A percentile compares a stretch with the other conserved stretches of the same genome.
Evolutionary conservation across 2,329 filamentous ascomycete species (phyloP).

Genomic region (Alternaria longipes): DNA sequence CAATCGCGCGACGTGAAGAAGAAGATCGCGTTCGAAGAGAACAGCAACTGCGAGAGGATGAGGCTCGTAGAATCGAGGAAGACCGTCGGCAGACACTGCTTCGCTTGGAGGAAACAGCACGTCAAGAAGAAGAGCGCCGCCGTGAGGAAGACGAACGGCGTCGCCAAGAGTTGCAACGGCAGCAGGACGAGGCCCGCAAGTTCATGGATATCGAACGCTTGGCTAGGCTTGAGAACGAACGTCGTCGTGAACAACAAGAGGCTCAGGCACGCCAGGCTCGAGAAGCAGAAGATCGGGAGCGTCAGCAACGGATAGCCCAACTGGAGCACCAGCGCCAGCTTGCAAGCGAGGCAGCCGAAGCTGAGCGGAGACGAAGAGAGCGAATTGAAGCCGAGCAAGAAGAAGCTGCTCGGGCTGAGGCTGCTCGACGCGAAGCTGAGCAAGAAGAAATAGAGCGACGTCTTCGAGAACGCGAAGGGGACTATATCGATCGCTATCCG

Average conservation of each 20-base stretch:
- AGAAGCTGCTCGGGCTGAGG: constrained; percentile 36
- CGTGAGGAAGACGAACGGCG: constrained; percentile 26
- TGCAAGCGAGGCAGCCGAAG: constrained; percentile 30
- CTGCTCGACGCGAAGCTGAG: constrained; percentile 41
- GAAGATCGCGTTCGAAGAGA: constrained; percentile 39
- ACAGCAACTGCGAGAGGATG: constrained; percentile 29
- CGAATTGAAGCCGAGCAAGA: constrained; percentile 40
- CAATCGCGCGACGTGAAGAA: constrained; percentile 37
- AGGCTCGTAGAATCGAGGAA: constrained; percentile 14
- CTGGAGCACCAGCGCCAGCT: constrained; percentile 42
- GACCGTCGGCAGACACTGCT: constrained; percentile 10
- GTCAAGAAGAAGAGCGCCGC: constrained; percentile 23
- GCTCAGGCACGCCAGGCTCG: constrained; percentile 38
- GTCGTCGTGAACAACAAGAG: constrained; percentile 39
- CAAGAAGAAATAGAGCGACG: constrained; percentile 37
- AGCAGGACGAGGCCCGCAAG: constrained; percentile 41
- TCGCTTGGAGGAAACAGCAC: constrained; percentile 10
- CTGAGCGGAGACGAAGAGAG: constrained; percentile 36
- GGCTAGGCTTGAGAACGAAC: constrained; percentile 40
- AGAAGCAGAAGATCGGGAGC: constrained; percentile 42
- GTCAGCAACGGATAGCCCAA: constrained; percentile 37
- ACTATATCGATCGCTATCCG: constrained; percentile 32
- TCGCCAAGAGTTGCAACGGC: constrained; percentile 35
- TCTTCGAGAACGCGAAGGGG: constrained; percentile 40
- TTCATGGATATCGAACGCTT: constrained; percentile 41